phyloP scores from a whole-genome alignment of 805 yeast species.

The Kodamaea hsintzibuensis region DNA sequence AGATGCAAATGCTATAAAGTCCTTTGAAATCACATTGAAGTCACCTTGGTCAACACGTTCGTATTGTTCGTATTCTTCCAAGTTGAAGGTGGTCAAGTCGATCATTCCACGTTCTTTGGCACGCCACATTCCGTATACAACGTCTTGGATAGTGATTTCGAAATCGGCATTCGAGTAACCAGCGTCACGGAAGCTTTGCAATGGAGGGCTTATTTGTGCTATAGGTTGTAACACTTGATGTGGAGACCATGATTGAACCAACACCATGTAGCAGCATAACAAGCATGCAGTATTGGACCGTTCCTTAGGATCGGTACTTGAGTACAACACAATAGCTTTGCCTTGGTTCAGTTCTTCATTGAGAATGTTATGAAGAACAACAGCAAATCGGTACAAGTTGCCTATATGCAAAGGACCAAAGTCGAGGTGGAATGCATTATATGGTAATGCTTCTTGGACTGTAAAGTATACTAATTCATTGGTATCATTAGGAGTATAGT shows the following conservation, averaged over 20 bases:
- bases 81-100: slow-evolving; percentile 80
- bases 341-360: slow-evolving; percentile 82
- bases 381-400: slow-evolving; percentile 92
- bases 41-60: slow-evolving; percentile 98
- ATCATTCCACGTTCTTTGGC: slow-evolving; percentile 91
- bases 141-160: slow-evolving; percentile 89
- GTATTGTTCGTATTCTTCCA: slow-evolving; percentile 92
- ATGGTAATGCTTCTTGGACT: slow-evolving; percentile 87
- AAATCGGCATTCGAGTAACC: slow-evolving; percentile 96
- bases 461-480: slow-evolving; percentile 80
- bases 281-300: slow-evolving; percentile 94
- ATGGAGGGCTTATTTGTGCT: slow-evolving; percentile 88
- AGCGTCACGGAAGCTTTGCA: slow-evolving; percentile 94
- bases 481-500: slow-evolving; percentile 74
- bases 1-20: slow-evolving; percentile 96
- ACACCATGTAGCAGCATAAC: slow-evolving; percentile 89
- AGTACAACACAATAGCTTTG: slow-evolving; percentile 88
- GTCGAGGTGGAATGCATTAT: slow-evolving; percentile 93
- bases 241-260: slow-evolving; percentile 97
- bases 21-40: slow-evolving; percentile 86
- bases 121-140: slow-evolving; percentile 96
- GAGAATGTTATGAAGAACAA: slow-evolving; percentile 84
- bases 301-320: slow-evolving; percentile 75
- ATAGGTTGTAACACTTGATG: slow-evolving; percentile 96
- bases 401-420: slow-evolving; percentile 97